Evolutionary conservation across 2,329 filamentous ascomycete species (phyloP), one percentile per base, ranked within the genome.

Genomic region (Reticulascus tulasneorum): DNA sequence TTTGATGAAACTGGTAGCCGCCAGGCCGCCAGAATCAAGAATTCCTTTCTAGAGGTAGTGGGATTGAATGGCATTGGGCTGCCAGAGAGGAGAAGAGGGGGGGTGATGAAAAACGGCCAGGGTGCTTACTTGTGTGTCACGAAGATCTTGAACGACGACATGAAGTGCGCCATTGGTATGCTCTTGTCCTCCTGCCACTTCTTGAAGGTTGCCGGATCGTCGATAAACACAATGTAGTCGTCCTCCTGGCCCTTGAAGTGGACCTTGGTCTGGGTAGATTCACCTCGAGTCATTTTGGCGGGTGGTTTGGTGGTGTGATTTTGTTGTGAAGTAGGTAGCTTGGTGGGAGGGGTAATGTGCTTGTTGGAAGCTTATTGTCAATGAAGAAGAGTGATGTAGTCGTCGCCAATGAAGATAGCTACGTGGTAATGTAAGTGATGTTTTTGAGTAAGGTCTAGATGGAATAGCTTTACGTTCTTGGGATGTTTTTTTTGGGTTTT

Each of bases 141-240:
- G 55, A 95, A 94, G 55, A 98, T 73, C 74, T 94, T 86, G 74
- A 87, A 97, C 7, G 84, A 75, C 40, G 82, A 87, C 37, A 97
- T 76, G 38, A 98, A 90, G 54, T 96, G 82, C 2, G 86, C 76
- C 30, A 97, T 68, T 23, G 93, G 85, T 20, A 93, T 69, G 20
- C 76, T 82, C 57, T 78, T 81, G 70, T 97, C 91, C 5, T 59
- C 68, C 71, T 82, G 79, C 91, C 91, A 97, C 62, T 91, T 82
- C 63, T 86, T 71, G 53, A 87, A 80, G 31, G 74, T 71, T 42
- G 85, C 66, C 36, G 60, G 48, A 48, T 77, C 75, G 46, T 80
- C 76, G 32, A 80, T 57, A 49, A 80, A 78, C 59, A 79, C 59
- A 55, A 79, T 54, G 54, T 75, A 80, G 59, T 79, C 74, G 23